Evolutionary conservation across 2,329 filamentous ascomycete genomes (phyloP), one percentile per base, ranked within the genome.

Genomic region (Pseudocercospora crystallina): DNA sequence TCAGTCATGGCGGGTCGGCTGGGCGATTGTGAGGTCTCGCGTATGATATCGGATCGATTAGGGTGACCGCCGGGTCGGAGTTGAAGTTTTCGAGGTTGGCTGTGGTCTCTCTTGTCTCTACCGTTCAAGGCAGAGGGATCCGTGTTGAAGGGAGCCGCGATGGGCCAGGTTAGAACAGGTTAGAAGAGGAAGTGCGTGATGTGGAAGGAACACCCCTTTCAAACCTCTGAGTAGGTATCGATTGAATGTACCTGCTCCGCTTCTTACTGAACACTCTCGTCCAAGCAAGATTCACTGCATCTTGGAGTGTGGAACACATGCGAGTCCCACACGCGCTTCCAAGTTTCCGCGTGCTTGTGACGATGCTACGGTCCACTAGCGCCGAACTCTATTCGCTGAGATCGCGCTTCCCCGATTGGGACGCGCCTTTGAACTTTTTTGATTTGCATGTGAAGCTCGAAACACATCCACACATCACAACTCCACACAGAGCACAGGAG

Each of bases 61-160:
- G 62, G 57, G 29, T 60, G 60, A 30, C 45, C 43, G 5, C 36
- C 36, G 14, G 50, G 43, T 10, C 63, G 58, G 31, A 65, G 46
- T 46, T 65, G 54, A 38, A 67, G 59, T 48, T 67, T 66, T 42
- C 63, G 59, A 31, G 62, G 64, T 42, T 20, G 36, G 43, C 47
- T 53, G 49, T 54, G 52, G 15, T 55, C 49, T 50, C 55, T 38
- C 12, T 26, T 3, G 20, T 7, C 35, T 42, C 54, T 44, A 41
- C 35, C 37, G 34, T 50, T 39, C 5, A 44, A 40, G 43, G 36
- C 44, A 42, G 47, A 44, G 29, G 55, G 49, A 52, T 54, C 56
- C 57, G 57, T 60, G 49, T 45, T 60, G 45, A 34, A 36, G 17
- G 39, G 31, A 31, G 38, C 46, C 46, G 36, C 32, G 33, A 34